Evolutionary conservation across 2,329 filamentous ascomycete species (phyloP).

Genomic region (Arthrobotrys iridis): DNA sequence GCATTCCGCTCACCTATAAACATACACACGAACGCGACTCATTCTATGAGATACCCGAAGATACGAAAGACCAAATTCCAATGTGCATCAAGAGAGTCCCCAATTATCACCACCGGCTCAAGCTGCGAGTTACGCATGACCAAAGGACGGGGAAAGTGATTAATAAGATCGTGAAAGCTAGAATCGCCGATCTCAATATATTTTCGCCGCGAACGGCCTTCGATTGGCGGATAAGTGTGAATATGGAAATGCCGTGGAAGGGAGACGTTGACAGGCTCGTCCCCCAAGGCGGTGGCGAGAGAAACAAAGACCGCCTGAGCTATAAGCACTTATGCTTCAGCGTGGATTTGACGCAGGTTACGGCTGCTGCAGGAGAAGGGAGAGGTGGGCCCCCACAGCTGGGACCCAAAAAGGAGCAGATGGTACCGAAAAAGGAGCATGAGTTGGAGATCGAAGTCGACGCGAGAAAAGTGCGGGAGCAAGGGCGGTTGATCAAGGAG

Average conservation of each 20-base stretch:
- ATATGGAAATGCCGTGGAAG: slow-evolving; percentile 88
- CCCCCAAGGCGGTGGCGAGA: slow-evolving; percentile 67
- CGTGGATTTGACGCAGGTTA: slow-evolving; percentile 92
- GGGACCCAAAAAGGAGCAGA: slow-evolving; percentile 72
- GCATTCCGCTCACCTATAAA: slow-evolving; percentile 78
- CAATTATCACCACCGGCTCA: slow-evolving; percentile 63
- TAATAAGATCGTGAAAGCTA: slow-evolving; percentile 88
- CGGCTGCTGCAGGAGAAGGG: slow-evolving; percentile 30
- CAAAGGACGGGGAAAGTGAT: slow-evolving; percentile 75
- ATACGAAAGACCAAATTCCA: slow-evolving; percentile 71
- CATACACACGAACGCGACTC: slow-evolving; percentile 85
- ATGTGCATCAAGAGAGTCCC: slow-evolving; percentile 64
- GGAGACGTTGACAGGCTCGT: slow-evolving; percentile 70
- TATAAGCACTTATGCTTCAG: slow-evolving; percentile 89
- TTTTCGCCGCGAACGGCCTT: slow-evolving; percentile 79
- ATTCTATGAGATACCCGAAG: slow-evolving; percentile 78
- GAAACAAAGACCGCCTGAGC: slow-evolving; percentile 88
- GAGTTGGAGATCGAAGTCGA: slow-evolving; percentile 83
- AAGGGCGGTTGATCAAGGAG: slow-evolving; percentile 69
- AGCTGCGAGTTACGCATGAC: slow-evolving; percentile 80
- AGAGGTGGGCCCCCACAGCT: slow-evolving; percentile 33
- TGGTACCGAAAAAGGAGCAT: slow-evolving; percentile 79
- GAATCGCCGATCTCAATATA: slow-evolving; percentile 88
- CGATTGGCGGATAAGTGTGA: slow-evolving; percentile 93
- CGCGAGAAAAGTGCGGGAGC: slow-evolving; percentile 71